A percentile compares a stretch with the other conserved stretches of the same genome.
Conservation (phyloP, 2,329 filamentous ascomycete species). For the Sclerotinia borealis region DNA sequence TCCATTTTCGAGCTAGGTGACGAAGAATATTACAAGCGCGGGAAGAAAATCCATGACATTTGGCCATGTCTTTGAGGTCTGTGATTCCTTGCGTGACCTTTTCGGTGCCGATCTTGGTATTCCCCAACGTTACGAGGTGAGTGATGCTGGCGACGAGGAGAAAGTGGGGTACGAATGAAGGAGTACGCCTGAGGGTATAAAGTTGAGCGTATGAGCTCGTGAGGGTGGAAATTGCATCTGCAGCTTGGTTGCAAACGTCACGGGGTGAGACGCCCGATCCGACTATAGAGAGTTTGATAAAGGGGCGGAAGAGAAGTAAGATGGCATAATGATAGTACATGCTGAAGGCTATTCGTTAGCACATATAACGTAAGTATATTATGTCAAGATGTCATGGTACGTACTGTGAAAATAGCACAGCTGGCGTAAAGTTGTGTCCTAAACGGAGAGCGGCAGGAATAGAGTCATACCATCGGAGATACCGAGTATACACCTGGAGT, state of each 20-base stretch:
- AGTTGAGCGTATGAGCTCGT: constrained; percentile 30
- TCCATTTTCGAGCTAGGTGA: constrained; percentile 53
- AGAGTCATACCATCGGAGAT: constrained; percentile 64
- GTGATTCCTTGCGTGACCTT: constrained; percentile 48
- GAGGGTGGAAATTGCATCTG: constrained; percentile 33
- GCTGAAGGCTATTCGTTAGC: constrained; percentile 34
- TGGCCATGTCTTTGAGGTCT: constrained; percentile 55
- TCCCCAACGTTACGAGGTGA: constrained; percentile 25
- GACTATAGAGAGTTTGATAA: constrained; percentile 35
- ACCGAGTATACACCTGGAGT: constrained; percentile 59
- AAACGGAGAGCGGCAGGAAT: constrained; percentile 60
- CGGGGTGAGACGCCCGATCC: constrained; percentile 27
- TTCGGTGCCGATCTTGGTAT: constrained; percentile 32
- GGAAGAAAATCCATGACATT: constrained; percentile 31
- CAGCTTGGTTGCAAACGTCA: constrained; percentile 31
- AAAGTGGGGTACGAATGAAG: constrained; percentile 32
- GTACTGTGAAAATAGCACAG: constrained; percentile 69
- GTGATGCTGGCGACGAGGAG: constrained; percentile 27
- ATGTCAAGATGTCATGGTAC: constrained; percentile 31
- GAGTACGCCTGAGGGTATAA: constrained; percentile 31
- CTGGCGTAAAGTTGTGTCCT: constrained; percentile 64
- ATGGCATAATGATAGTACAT: constrained; percentile 68
- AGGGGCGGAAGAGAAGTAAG: constrained; percentile 66
- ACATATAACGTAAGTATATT: background rate
- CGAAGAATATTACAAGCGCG: constrained; percentile 41